Evolutionary conservation across 1,139 yeast genomes (phyloP), one percentile per base, ranked within the genome.

Genomic region (Eremothecium cymbalariae): DNA sequence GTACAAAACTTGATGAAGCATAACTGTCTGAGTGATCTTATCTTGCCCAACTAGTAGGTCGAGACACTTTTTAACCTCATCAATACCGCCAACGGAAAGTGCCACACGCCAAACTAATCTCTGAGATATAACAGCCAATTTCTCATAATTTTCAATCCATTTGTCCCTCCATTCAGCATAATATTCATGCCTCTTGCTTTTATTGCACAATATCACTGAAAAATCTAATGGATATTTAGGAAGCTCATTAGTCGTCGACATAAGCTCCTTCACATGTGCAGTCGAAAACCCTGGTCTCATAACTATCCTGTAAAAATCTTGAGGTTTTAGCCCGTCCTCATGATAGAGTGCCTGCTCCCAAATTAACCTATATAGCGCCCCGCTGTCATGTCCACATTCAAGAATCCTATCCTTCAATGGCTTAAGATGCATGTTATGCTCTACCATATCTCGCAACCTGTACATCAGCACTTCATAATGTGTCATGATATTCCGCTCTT

Each of bases 61-160:
- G 4, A 17, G 12, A 5, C 30, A 16, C 21, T n/a, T 12, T n/a
- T 27, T 27, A 11, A 27, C 30, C 7, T 27, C 38, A 11, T 32
- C 15, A 8, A 37, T 36, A 25, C 38, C 42, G 3, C 14, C 37
- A 23, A 31, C 23, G 19, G 32, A 36, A 32, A 14, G 12, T 14
- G 44, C 28, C 33, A 50, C 45, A 32, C 54, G 48, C 57, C 59
- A 53, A 21, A 49, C 41, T 17, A 55, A 40, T 36, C 57, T 44
- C 32, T 48, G 53, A 6, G 50, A 44, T 6, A 50, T 38, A 21
- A 42, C 39, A 18, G 41, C 44, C 24, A 54, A 37, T 3, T 26
- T 25, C 16, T 36, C 36, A 32, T 47, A 55, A 18, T 40, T 24
- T 5, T 25, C 11, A 7, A 51, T 29, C 55, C 57, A 53, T 18